A percentile compares a stretch with the other conserved stretches of the same genome.
Conservation (phyloP, 306 rosid species). For the Dryas alaskensis region DNA sequence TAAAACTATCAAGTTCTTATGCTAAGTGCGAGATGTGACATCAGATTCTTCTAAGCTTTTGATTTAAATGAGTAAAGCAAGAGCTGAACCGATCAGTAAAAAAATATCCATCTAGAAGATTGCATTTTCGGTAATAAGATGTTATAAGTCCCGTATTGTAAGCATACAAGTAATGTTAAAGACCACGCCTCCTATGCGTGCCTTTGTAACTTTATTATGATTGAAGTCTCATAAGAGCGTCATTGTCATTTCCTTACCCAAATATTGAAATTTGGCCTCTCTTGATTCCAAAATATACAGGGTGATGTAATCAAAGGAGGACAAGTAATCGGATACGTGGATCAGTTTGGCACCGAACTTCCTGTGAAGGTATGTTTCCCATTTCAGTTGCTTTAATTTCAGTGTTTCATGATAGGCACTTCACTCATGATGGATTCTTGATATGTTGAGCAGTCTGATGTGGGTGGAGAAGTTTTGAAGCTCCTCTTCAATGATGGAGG, state of each 20-base stretch:
- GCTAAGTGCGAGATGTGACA: not conserved
- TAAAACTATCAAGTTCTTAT: not conserved
- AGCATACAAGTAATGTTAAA: not conserved
- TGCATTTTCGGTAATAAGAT: not conserved
- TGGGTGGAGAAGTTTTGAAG: conserved; percentile 85
- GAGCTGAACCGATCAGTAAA: not conserved
- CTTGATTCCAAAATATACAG: conserved; percentile 43
- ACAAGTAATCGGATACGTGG: conserved; percentile 85
- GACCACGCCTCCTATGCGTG: not conserved
- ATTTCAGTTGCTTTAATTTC: conserved; percentile 21
- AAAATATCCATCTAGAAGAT: not conserved
- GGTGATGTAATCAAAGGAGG: conserved; percentile 86
- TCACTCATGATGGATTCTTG: conserved; percentile 31
- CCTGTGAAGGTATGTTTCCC: conserved; percentile 70
- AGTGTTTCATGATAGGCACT: conserved; percentile 11
- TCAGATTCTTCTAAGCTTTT: not conserved
- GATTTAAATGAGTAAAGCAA: not conserved
- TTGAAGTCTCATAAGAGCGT: not conserved
- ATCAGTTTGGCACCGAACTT: conserved; percentile 82
- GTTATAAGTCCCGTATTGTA: not conserved
- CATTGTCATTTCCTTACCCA: conserved; percentile 26
- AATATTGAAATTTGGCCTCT: conserved; percentile 15
- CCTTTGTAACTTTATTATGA: not conserved
- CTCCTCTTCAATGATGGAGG: conserved; percentile 90
- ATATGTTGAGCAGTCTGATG: conserved; percentile 74